Evolutionary conservation across 116 monocot genomes (phyloP).

Genomic region (Phalaenopsis hybrid): DNA sequence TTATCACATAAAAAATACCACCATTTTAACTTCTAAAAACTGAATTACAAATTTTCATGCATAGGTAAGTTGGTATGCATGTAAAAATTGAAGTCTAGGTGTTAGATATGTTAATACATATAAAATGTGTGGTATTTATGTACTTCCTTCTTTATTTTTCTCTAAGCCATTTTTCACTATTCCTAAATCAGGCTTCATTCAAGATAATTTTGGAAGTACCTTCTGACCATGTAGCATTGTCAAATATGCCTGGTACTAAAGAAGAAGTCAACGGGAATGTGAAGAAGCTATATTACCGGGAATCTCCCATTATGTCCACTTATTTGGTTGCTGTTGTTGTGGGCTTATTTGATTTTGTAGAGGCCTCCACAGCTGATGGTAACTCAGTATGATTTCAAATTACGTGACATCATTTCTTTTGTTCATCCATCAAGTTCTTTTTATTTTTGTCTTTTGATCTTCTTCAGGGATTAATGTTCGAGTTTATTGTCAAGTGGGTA

Average conservation of each 20-base stretch:
- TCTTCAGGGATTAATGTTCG: conserved; percentile 68
- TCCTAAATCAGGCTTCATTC: conserved; percentile 59
- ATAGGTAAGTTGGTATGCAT: no score
- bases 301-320: conserved; percentile 95
- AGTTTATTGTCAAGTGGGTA: conserved; percentile 88
- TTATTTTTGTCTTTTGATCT: conserved; percentile 1
- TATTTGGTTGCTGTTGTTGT: conserved; percentile 94
- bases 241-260: conserved; percentile 85
- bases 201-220: conserved; percentile 91
- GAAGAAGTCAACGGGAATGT: conserved; percentile 52
- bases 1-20: no score
- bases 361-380: conserved; percentile 76
- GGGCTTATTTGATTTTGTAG: conserved; percentile 91
- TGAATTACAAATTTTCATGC: no score
- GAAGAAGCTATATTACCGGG: conserved; percentile 66
- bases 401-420: not conserved
- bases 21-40: no score
- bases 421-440: not conserved
- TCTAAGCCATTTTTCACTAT: conserved; percentile 1
- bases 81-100: no score
- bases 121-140: no score
- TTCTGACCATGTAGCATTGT: conserved; percentile 74
- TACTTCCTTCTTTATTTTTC: not conserved
- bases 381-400: conserved; percentile 11
- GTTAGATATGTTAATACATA: no score